Evolutionary conservation across 306 rosid species (phyloP).

Genomic region (Quillaja saponaria): DNA sequence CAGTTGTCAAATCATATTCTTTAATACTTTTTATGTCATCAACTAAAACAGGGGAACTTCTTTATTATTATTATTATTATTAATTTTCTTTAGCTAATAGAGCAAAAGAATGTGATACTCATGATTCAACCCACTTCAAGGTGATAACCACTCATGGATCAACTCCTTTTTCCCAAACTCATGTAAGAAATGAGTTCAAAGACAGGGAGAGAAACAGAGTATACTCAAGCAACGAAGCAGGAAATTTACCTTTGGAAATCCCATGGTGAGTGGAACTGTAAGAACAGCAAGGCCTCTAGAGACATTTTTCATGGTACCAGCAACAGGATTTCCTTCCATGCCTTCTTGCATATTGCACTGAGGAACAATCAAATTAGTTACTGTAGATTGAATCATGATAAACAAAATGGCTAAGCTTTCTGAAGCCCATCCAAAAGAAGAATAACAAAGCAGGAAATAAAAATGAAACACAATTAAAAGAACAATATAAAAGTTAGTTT

Average conservation of each 20-base stretch:
- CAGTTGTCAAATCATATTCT: too few relatives aligned
- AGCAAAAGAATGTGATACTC: too few relatives aligned
- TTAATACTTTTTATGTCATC: too few relatives aligned
- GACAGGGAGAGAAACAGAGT: constrained; percentile 14
- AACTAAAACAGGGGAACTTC: too few relatives aligned
- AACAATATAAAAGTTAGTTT: too few relatives aligned
- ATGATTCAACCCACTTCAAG: too few relatives aligned
- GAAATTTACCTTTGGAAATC: constrained; percentile 73
- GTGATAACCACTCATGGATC: too few relatives aligned
- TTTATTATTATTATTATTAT: too few relatives aligned
- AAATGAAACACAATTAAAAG: too few relatives aligned
- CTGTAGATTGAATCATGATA: background rate
- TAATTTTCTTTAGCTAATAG: too few relatives aligned
- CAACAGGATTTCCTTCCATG: constrained; percentile 88
- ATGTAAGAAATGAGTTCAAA: constrained; percentile 13
- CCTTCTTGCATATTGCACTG: constrained; percentile 92
- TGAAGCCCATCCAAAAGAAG: constrained; percentile 3
- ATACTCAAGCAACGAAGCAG: constrained; percentile 1
- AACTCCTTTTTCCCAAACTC: background rate
- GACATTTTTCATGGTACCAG: constrained; percentile 73
- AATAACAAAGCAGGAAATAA: background rate
- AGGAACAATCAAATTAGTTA: constrained; percentile 23
- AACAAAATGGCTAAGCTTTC: constrained; percentile 8
- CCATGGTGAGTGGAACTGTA: constrained; percentile 84
- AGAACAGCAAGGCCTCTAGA: constrained; percentile 82